These are phyloP conservation scores for Rhizoctonia solani DNA, from an alignment of 1,284 basidiomycete species.

Conservation along the genomic window DNA sequence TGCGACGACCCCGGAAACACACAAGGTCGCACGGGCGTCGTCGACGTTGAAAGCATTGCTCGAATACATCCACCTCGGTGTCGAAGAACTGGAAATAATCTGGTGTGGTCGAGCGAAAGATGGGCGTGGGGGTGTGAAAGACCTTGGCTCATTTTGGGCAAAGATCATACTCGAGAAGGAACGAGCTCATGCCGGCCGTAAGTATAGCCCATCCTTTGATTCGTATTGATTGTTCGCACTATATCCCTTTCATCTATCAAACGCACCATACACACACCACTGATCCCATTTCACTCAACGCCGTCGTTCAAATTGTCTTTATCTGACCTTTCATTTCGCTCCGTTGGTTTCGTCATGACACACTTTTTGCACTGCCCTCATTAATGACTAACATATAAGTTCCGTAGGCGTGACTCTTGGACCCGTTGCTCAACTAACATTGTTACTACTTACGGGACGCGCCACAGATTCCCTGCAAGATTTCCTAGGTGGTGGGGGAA, in stretches of 20 bases:
- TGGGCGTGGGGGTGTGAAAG: slow-evolving; percentile 62
- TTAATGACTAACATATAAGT: background rate
- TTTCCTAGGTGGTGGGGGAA: slow-evolving; percentile 73
- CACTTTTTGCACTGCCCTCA: background rate
- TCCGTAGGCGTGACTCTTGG: slow-evolving; percentile 21
- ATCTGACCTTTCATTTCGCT: slow-evolving; percentile 31
- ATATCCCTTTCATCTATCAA: slow-evolving; percentile 5
- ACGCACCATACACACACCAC: no score
- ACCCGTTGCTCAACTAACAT: slow-evolving; percentile 70
- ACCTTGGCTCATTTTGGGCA: slow-evolving; percentile 73
- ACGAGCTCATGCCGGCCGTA: slow-evolving; percentile 65
- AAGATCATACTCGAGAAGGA: slow-evolving; percentile 64
- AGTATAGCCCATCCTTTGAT: slow-evolving; percentile 44
- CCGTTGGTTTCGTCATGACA: no score
- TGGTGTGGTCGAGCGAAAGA: slow-evolving; percentile 68
- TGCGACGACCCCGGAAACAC: slow-evolving; percentile 56
- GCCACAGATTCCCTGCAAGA: slow-evolving; percentile 68
- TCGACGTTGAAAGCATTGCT: slow-evolving; percentile 69
- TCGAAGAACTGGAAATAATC: slow-evolving; percentile 67
- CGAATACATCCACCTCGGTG: slow-evolving; percentile 68
- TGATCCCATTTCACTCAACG: no score
- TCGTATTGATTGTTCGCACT: background rate
- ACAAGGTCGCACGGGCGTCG: slow-evolving; percentile 70
- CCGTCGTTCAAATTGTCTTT: no score
- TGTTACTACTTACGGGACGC: slow-evolving; percentile 68